phyloP scores from a whole-genome alignment of 2,329 filamentous ascomycete species.

The Clonostachys sp. region DNA sequence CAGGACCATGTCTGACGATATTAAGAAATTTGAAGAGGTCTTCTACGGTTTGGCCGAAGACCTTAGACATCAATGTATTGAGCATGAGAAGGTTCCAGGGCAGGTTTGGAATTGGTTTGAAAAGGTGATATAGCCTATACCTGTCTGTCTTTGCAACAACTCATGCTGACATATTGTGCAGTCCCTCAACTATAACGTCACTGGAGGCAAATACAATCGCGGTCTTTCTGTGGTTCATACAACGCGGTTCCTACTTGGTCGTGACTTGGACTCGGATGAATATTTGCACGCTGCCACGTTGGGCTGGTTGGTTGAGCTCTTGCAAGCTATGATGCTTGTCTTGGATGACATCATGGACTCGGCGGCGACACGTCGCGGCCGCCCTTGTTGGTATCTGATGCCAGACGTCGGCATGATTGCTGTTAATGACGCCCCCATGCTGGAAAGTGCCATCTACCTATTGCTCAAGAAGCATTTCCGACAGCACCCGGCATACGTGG shows the following conservation, averaged over 20 bases:
- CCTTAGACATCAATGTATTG: no score
- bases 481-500: slow-evolving; percentile 79
- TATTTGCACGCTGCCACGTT: slow-evolving; percentile 85
- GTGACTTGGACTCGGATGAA: slow-evolving; percentile 71
- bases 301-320: slow-evolving; percentile 96
- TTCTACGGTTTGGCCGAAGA: no score
- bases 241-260: slow-evolving; percentile 68
- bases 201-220: slow-evolving; percentile 97
- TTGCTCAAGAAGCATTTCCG: slow-evolving; percentile 94
- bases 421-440: slow-evolving; percentile 98
- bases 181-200: slow-evolving; percentile 79
- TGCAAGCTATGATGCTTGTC: slow-evolving; percentile 98
- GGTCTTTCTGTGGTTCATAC: slow-evolving; percentile 97
- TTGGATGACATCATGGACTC: slow-evolving; percentile 98
- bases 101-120: no score
- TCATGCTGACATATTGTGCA: slow-evolving; percentile 24
- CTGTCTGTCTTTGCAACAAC: neutral
- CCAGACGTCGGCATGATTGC: slow-evolving; percentile 89
- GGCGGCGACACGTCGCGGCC: slow-evolving; percentile 89
- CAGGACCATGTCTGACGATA: no score
- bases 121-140: no score
- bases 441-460: slow-evolving; percentile 85
- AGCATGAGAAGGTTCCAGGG: no score
- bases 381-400: slow-evolving; percentile 94
- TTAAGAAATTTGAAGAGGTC: no score